Percentiles rank a stretch among this genome's conserved stretches.
Conservation (phyloP, 345 rosid genomes). For the Murraya koenigii region DNA sequence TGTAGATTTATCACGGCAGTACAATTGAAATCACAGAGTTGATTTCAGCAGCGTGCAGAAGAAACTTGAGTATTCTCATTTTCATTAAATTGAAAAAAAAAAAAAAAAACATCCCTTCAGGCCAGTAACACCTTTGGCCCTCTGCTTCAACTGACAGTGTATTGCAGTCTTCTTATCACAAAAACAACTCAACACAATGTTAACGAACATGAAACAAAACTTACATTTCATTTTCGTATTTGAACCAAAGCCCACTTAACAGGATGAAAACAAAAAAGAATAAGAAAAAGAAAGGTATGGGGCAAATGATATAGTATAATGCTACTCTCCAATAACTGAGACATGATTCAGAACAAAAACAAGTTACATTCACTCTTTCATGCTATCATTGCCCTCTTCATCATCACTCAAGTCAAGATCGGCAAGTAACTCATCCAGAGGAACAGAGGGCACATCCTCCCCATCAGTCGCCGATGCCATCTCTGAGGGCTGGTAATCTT, state of each 20-base stretch:
- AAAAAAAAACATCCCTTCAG: too few relatives aligned
- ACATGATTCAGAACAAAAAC: neutral
- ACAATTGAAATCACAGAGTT: too few relatives aligned
- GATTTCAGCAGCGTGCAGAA: too few relatives aligned
- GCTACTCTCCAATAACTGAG: neutral
- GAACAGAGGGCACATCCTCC: slow-evolving; percentile 46
- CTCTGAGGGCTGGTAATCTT: slow-evolving; percentile 57
- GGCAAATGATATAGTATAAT: neutral
- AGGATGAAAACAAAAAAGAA: too few relatives aligned
- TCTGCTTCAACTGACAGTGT: neutral
- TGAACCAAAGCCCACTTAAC: neutral
- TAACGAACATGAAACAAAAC: neutral
- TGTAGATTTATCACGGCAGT: too few relatives aligned
- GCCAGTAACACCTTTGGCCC: neutral
- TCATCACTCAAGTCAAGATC: slow-evolving; percentile 47
- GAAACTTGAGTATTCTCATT: too few relatives aligned
- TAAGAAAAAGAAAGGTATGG: too few relatives aligned
- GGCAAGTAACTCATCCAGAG: slow-evolving; percentile 52
- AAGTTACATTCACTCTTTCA: slow-evolving; percentile 30
- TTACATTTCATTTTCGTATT: neutral
- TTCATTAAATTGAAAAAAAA: too few relatives aligned
- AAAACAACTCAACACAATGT: neutral
- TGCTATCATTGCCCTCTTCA: slow-evolving; percentile 31
- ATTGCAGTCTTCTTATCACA: neutral
- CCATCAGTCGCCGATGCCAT: slow-evolving; percentile 52